Conservation (phyloP, 169 alveolate genomes). For the Fabrea salina region DNA sequence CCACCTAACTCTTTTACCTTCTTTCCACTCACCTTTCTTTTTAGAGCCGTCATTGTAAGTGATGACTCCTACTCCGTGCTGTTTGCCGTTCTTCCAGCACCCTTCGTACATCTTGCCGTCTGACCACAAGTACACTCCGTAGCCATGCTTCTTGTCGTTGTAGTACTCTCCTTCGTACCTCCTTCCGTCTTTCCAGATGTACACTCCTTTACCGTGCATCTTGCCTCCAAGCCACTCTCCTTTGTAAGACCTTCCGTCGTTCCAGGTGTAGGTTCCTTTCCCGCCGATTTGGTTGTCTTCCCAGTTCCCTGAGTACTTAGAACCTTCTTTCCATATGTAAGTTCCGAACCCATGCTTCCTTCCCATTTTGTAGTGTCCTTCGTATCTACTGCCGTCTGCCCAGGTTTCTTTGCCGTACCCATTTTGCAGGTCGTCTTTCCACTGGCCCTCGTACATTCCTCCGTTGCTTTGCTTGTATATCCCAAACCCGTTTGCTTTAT, state of each 20-base stretch:
- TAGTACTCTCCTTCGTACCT: conserved; percentile 60
- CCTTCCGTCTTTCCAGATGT: conserved; percentile 67
- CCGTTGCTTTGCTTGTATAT: conserved; percentile 67
- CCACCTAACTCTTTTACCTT: conserved; percentile 71
- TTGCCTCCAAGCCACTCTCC: conserved; percentile 46
- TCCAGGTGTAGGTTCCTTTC: conserved; percentile 48
- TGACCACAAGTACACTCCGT: conserved; percentile 67
- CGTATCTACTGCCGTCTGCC: conserved; percentile 78
- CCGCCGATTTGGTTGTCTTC: conserved; percentile 51
- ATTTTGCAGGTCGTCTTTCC: conserved; percentile 73
- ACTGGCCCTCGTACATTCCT: conserved; percentile 75
- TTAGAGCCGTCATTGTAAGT: conserved; percentile 51
- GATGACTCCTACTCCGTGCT: conserved; percentile 70
- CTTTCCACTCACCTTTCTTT: conserved; percentile 68
- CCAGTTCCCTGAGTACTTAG: conserved; percentile 72
- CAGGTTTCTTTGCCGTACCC: conserved; percentile 78
- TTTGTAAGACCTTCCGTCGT: conserved; percentile 55
- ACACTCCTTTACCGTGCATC: conserved; percentile 76
- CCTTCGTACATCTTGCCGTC: conserved; percentile 78
- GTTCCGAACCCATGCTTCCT: conserved; percentile 71
- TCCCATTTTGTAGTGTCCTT: conserved; percentile 70
- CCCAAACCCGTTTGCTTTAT: conserved; percentile 75
- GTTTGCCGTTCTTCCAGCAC: conserved; percentile 62
- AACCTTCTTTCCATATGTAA: conserved; percentile 71
- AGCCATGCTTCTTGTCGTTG: conserved; percentile 60